Conservation (phyloP, 2,329 filamentous ascomycete species). For the Arthrinium phaeospermum region DNA sequence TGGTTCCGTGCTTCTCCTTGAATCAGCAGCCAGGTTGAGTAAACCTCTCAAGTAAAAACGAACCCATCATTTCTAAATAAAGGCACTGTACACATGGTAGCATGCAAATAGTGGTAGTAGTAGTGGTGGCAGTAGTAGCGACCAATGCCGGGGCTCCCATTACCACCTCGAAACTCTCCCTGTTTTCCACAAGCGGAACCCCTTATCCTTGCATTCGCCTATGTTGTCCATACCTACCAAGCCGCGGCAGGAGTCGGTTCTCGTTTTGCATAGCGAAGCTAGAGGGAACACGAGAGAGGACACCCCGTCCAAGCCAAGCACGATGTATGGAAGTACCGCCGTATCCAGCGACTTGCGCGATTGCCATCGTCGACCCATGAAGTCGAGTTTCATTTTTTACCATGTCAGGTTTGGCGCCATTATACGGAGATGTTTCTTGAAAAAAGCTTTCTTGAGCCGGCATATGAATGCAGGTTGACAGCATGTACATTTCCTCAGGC, state of each 20-base stretch:
- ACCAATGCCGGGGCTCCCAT: slow-evolving; percentile 16
- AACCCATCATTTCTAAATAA: slow-evolving; percentile 8
- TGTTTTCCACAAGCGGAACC: slow-evolving; percentile 7
- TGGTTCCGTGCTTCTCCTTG: slow-evolving; percentile 7
- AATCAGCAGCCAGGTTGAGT: slow-evolving; percentile 4
- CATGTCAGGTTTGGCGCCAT: background rate
- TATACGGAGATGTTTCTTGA: background rate
- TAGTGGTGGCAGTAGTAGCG: background rate
- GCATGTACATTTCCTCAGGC: background rate
- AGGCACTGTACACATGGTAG: slow-evolving; percentile 7
- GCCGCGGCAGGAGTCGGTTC: background rate
- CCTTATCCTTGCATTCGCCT: slow-evolving; percentile 11
- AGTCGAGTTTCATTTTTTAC: background rate
- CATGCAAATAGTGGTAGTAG: background rate
- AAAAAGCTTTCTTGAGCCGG: background rate
- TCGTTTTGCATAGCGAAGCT: slow-evolving; percentile 10
- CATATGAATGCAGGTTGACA: background rate
- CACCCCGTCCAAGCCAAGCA: background rate
- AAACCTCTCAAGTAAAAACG: slow-evolving; percentile 15
- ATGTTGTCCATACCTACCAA: slow-evolving; percentile 14
- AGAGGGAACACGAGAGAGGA: background rate
- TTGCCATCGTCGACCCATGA: background rate
- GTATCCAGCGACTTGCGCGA: background rate
- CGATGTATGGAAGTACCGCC: background rate
- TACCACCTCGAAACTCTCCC: slow-evolving; percentile 4